Evolutionary conservation across 1,284 basidiomycete species (phyloP), one percentile per base, ranked within the genome.

Genomic region (Meira nashicola): DNA sequence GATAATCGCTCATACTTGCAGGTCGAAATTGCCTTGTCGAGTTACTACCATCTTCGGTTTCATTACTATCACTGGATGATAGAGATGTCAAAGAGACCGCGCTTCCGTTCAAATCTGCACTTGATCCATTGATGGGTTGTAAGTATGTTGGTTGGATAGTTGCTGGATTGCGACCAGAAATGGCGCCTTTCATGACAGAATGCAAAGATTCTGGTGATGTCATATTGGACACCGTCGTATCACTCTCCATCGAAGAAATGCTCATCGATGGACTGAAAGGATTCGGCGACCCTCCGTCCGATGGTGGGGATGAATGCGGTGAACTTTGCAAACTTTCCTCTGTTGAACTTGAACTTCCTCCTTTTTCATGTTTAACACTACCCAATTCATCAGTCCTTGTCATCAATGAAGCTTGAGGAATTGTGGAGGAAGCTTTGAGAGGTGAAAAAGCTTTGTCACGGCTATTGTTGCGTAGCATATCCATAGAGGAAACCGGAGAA

Each of bases 221-320:
- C 14, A 25, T 12, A 21, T 48, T 19, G 23, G 51, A 21, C 4
- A 61, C 63, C 0, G 71, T 72, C n/a, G 64, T 65, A 43, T 70
- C 70, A 10, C 67, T 68, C 37, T 72, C 70, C 17, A 66, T 48
- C 25, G 71, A 74, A 4, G 65, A 67, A 37, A 62, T 55, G 5
- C 68, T 70, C 11, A 63, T 55, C 5, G 65, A 53, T 5, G 71
- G 71, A 50, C 69, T 71, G 48, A 73, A 71, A 1, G 65, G 64
- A 46, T 65, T 68, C 2, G 68, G 66, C 15, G 70, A 72, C 37
- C 62, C 65, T 57, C 39, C 60, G 33, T 66, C 51, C n/a, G 70
- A 70, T 50, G 59, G 59, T 25, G 70, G 70, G 39, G 71, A 73
- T 15, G 65, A 57, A 54, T 67, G 64, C 0, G 66, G 68, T 1